phyloP scores from a whole-genome alignment of 2,329 filamentous ascomycete species.

The Akanthomyces muscarius region DNA sequence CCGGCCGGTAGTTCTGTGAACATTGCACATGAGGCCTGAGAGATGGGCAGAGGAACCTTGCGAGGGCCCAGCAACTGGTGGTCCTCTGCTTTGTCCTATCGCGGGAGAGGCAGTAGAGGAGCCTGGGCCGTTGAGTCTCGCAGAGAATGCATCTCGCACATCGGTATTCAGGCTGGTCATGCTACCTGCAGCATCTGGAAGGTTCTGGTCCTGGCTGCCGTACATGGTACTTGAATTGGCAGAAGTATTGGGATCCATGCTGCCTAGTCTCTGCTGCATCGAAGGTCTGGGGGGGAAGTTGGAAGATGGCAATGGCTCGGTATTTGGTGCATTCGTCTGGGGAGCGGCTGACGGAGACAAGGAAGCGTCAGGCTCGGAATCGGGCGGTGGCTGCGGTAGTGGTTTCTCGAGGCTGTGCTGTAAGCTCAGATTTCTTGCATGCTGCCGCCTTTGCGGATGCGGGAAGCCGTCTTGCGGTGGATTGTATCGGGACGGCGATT shows the following conservation, averaged over 20 bases:
- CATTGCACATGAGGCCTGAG: slow-evolving; percentile 65
- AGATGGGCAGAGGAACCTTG: slow-evolving; percentile 53
- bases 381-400: slow-evolving; percentile 47
- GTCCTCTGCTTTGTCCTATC: slow-evolving; percentile 33
- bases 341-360: neutral
- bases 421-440: slow-evolving; percentile 52
- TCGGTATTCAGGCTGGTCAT: slow-evolving; percentile 8
- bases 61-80: slow-evolving; percentile 40
- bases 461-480: slow-evolving; percentile 17
- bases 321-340: slow-evolving; percentile 24
- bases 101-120: slow-evolving; percentile 57
- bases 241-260: slow-evolving; percentile 6
- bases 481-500: neutral
- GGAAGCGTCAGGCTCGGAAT: slow-evolving; percentile 14
- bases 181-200: neutral
- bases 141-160: slow-evolving; percentile 11
- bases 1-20: slow-evolving; percentile 81
- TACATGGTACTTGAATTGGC: slow-evolving; percentile 8
- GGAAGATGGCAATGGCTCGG: slow-evolving; percentile 22
- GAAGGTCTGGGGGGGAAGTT: slow-evolving; percentile 5
- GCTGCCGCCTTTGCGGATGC: slow-evolving; percentile 30
- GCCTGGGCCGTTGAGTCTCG: slow-evolving; percentile 41
- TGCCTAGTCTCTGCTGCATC: neutral
- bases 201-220: slow-evolving; percentile 11
- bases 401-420: slow-evolving; percentile 57